These are phyloP conservation scores for Cicer judaicum DNA, from an alignment of 306 rosid genomes.

Conservation along the genomic window DNA sequence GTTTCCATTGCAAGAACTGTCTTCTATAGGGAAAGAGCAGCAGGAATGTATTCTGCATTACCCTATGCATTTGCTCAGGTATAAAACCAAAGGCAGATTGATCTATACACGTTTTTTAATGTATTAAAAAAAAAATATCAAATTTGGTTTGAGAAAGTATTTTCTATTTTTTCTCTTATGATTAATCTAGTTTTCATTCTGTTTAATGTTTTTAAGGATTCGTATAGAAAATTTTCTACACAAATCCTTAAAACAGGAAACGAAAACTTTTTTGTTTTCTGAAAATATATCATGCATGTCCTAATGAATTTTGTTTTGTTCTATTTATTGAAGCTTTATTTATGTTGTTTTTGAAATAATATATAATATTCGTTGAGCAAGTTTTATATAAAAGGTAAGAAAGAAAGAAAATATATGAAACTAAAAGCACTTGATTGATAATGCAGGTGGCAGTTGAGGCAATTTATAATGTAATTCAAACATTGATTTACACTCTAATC, in stretches of 20 bases:
- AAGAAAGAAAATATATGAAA: not conserved
- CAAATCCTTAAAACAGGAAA: not conserved
- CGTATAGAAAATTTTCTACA: not conserved
- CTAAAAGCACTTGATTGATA: constrained; percentile 24
- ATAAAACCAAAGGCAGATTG: not conserved
- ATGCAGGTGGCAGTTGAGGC: constrained; percentile 76
- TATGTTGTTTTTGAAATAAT: not conserved
- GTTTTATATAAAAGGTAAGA: not conserved
- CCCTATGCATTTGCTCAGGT: constrained; percentile 56
- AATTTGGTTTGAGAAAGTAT: not conserved
- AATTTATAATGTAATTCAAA: constrained; percentile 61
- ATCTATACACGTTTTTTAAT: not conserved
- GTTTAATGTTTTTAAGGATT: not conserved
- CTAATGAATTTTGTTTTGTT: not conserved
- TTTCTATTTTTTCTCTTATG: not conserved
- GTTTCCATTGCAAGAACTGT: constrained; percentile 68
- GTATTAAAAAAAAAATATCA: not conserved
- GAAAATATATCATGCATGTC: not conserved
- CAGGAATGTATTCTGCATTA: constrained; percentile 54
- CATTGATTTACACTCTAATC: constrained; percentile 49
- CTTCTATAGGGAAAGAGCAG: constrained; percentile 73
- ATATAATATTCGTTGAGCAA: not conserved
- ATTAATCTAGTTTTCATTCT: not conserved
- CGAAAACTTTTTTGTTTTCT: not conserved
- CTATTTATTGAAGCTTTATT: not conserved